Evolutionary conservation across 2,329 filamentous ascomycete species (phyloP), one percentile per base, ranked within the genome.

Genomic region (Aspergillus novoparasiticus): DNA sequence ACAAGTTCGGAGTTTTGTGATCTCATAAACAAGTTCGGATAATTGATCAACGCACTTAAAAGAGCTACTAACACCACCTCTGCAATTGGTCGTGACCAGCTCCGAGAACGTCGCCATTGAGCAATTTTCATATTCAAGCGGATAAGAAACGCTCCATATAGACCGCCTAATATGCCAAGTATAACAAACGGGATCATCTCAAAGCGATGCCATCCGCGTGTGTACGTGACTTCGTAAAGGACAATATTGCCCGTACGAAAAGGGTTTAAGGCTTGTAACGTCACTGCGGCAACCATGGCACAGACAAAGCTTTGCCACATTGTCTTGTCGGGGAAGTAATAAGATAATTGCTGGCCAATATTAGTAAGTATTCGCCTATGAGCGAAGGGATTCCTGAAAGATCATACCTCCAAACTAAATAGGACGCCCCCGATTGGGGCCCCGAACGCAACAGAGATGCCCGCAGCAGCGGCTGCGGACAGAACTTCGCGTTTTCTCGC

Each of bases 291-390:
- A n/a, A 96, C 92, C 94, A 98, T 98, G 75, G 95, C 95, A 72
- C 95, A 98, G 46, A 99, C 95, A 74, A 99, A 99, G 72, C 93
- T 97, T 77, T 97, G 95, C 95, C 95, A 99, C 95, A 99, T 98
- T 11, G 95, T 98, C 79, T 98, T 98, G 79, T 98, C 94, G 0
- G 95, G 94, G 71, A 98, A 98, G 78, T 97, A 98, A 77, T 97
- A 98, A 0, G 93, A 96, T 3, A 98, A 83, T 85, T 96, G 93
- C 86, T 91, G 63, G 45, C 48, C 53, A 19, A 61, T 48, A 1
- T 46, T 28, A 62, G 30, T 39, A 48, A 26, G 36, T 21, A 11
- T 14, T 19, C 51, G 2, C 12, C 4, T 26, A 12, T 28, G 19
- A 45, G 19, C 41, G 43, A 26, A 3, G 12, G 58, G 19, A 30